Evolutionary conservation across 116 monocot species (phyloP).

Genomic region (Cymodocea nodosa): DNA sequence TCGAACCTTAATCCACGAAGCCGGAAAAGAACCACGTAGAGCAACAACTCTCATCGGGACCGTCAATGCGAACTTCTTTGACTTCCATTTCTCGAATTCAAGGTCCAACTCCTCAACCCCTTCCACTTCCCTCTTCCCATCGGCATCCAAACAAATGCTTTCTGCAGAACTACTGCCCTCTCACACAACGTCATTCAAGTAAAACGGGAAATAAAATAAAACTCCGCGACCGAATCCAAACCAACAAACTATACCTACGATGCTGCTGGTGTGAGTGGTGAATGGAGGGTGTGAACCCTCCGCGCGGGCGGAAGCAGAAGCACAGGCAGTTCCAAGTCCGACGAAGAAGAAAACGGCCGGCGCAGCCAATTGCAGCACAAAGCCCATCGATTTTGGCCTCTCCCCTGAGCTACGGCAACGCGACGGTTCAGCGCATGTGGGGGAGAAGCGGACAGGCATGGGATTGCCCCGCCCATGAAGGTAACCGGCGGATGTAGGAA

Average conservation of each 20-base stretch:
- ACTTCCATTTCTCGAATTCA: conserved; percentile 68
- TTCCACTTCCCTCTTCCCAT: conserved; percentile 1
- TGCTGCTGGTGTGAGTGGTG: background rate
- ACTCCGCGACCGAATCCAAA: background rate
- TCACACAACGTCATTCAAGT: background rate
- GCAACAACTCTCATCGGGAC: conserved; percentile 81
- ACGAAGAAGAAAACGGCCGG: conserved; percentile 13
- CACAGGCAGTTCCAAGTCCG: conserved; percentile 4
- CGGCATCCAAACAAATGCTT: conserved; percentile 6
- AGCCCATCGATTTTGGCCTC: too few species aligned
- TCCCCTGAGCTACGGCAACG: too few species aligned
- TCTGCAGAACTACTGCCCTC: background rate
- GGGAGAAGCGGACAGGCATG: background rate
- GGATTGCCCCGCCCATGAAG: too few species aligned
- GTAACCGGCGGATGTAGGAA: too few species aligned
- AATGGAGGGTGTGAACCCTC: background rate
- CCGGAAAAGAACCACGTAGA: conserved; percentile 64
- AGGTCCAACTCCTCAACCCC: conserved; percentile 44
- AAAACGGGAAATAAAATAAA: background rate
- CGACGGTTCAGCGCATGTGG: too few species aligned
- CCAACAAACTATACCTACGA: background rate
- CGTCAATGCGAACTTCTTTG: conserved; percentile 65
- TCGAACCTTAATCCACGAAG: conserved; percentile 84
- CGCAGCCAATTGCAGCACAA: conserved; percentile 3
- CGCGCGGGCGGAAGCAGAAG: background rate